Evolutionary conservation across 2,329 filamentous ascomycete species (phyloP), one percentile per base, ranked within the genome.

Genomic region (Hortaea werneckii): DNA sequence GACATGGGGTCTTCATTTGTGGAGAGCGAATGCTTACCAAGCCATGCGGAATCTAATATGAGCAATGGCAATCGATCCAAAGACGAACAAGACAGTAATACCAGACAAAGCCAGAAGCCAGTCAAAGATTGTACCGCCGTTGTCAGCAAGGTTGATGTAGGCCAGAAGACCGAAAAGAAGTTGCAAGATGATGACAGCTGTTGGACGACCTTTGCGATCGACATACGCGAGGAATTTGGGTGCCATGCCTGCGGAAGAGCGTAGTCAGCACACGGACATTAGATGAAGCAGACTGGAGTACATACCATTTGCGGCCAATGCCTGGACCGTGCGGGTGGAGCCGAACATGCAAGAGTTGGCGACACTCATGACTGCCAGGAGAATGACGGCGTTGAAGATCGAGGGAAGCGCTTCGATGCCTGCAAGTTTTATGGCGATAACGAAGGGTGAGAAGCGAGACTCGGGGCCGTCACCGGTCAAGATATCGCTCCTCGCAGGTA

Each of bases 271-370:
- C 6, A n/a, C 7, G 11, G 7, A 12, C 28, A 43, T 27, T 9
- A 40, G 8, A 42, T 26, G 35, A 12, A 41, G 37, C 29, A 94
- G 38, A n/a, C n/a, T n/a, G n/a, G n/a, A n/a, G n/a, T n/a, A n/a
- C n/a, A n/a, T n/a, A n/a, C n/a, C n/a, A n/a, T n/a, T 72, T 35
- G 59, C 88, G 41, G 89, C 88, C 1, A 96, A 77, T 3, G 89
- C 88, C 20, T 88, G 87, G 7, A 96, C 78, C 1, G 89, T 95
- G 55, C 90, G 82, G 3, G 87, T 94, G 26, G 86, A 90, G 41
- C 59, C 61, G 44, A 61, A 63, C 41, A 58, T 73, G 53, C 71
- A 71, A 1, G 76, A 79, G 54, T 79, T 78, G 54, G 75, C 78
- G 40, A 71, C 74, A 76, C 41, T 79, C 74, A 40, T 64, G 29